These are phyloP conservation scores for Citrus mangshanensis DNA, from an alignment of 345 rosid genomes.

Conservation along the genomic window DNA sequence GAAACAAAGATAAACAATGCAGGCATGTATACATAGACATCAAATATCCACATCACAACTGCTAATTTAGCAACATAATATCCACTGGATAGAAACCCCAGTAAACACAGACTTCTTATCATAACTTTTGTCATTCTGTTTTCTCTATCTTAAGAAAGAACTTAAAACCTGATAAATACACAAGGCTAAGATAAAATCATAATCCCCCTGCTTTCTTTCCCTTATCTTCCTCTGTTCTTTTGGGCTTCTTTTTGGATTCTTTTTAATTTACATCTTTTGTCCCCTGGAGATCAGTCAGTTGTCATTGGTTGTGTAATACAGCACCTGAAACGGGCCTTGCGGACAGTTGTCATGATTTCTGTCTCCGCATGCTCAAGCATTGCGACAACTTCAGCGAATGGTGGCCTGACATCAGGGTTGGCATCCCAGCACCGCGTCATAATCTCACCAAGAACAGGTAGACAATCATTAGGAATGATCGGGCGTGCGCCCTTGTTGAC, in stretches of 20 bases:
- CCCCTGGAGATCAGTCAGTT: conserved; percentile 16
- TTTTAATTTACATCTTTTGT: conserved; percentile 6
- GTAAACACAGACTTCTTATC: background rate
- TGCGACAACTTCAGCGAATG: conserved; percentile 31
- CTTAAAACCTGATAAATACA: conserved; percentile 16
- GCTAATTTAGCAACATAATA: background rate
- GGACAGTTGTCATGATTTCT: conserved; percentile 36
- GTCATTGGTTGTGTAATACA: conserved; percentile 44
- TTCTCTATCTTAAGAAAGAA: conserved; percentile 6
- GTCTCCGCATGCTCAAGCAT: conserved; percentile 38
- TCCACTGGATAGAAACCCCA: background rate
- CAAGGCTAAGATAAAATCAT: background rate
- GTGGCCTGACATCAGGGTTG: conserved; percentile 39
- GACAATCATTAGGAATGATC: conserved; percentile 29
- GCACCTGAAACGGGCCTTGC: conserved; percentile 50
- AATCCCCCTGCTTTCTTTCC: background rate
- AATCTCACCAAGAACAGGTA: conserved; percentile 35
- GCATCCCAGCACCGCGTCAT: conserved; percentile 45
- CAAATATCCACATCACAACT: background rate
- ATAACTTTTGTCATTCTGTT: background rate
- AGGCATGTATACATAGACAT: conserved; percentile 12
- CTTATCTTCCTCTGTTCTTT: background rate
- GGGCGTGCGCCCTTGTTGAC: conserved; percentile 43
- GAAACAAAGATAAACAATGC: background rate
- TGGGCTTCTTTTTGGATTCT: background rate